Evolutionary conservation across 306 rosid species (phyloP).

Genomic region (Quillaja saponaria): DNA sequence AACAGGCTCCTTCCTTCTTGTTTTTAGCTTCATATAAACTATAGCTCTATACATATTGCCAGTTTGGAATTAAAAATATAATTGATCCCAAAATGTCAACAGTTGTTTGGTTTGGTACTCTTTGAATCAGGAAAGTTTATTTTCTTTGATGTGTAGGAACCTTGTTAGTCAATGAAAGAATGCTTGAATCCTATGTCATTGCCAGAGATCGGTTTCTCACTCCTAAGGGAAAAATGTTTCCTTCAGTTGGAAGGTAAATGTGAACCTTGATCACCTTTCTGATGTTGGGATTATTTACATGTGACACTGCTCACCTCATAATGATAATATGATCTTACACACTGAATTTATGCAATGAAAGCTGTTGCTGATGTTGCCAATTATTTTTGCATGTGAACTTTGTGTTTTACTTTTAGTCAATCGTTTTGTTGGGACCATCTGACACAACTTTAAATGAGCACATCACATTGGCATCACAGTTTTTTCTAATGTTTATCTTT

Average conservation of each 20-base stretch:
- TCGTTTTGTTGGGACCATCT: constrained; percentile 9
- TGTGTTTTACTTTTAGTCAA: not conserved
- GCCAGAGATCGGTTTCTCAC: constrained; percentile 92
- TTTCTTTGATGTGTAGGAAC: constrained; percentile 57
- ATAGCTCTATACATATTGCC: not conserved
- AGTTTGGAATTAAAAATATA: constrained; percentile 3
- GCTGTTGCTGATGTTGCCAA: not conserved
- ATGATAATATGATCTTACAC: not conserved
- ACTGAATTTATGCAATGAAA: constrained; percentile 11
- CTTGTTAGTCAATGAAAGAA: constrained; percentile 85
- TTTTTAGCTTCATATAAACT: constrained; percentile 11
- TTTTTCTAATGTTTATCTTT: not conserved
- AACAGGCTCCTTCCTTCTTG: constrained; percentile 14
- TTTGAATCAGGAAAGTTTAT: constrained; percentile 11
- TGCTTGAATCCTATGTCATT: constrained; percentile 95
- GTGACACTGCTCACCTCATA: constrained; percentile 11
- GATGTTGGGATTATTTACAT: constrained; percentile 15
- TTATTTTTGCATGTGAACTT: not conserved
- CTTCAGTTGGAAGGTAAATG: constrained; percentile 78
- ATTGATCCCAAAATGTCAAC: not conserved
- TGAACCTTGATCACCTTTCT: constrained; percentile 9
- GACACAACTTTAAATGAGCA: constrained; percentile 5
- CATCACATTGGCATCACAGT: constrained; percentile 4
- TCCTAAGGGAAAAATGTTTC: constrained; percentile 90
- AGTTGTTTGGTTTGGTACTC: not conserved